A percentile compares a stretch with the other conserved stretches of the same genome.
phyloP scores from a whole-genome alignment of 2,329 filamentous ascomycete genomes.

The Fusarium odoratissimum region DNA sequence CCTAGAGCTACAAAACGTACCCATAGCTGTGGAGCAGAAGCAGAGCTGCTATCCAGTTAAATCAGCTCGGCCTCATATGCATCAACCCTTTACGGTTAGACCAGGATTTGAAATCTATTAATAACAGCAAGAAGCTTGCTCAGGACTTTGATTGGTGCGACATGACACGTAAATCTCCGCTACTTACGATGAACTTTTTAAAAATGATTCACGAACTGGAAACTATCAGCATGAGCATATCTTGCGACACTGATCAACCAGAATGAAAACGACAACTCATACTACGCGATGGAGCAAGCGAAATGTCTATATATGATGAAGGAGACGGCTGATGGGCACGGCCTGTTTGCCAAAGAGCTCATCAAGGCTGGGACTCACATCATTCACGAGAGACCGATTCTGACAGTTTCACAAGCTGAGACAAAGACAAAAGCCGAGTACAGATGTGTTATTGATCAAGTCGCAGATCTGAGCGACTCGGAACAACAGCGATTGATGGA shows the following conservation, averaged over 20 bases:
- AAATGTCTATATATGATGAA: not conserved
- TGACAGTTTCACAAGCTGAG: constrained; percentile 9
- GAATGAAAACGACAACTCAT: not conserved
- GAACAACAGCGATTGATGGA: not conserved
- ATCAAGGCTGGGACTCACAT: constrained; percentile 18
- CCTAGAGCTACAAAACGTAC: not conserved
- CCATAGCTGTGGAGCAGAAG: not conserved
- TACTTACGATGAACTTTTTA: not conserved
- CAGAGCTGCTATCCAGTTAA: not conserved
- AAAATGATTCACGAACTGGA: not conserved
- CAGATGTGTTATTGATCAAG: constrained; percentile 14
- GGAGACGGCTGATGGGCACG: not conserved
- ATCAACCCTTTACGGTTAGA: accelerated
- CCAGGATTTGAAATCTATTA: accelerated
- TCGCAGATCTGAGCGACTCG: accelerated
- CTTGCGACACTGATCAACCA: not conserved
- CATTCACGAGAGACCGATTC: constrained; percentile 4
- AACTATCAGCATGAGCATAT: not conserved
- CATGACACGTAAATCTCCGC: not conserved
- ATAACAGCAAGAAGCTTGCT: not conserved
- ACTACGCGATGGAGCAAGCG: not conserved
- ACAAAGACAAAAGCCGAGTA: not conserved
- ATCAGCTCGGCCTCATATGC: accelerated
- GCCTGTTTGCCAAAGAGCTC: not conserved
- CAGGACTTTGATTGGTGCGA: not conserved